phyloP scores from a whole-genome alignment of 306 rosid genomes.

The Dryas octopetala region DNA sequence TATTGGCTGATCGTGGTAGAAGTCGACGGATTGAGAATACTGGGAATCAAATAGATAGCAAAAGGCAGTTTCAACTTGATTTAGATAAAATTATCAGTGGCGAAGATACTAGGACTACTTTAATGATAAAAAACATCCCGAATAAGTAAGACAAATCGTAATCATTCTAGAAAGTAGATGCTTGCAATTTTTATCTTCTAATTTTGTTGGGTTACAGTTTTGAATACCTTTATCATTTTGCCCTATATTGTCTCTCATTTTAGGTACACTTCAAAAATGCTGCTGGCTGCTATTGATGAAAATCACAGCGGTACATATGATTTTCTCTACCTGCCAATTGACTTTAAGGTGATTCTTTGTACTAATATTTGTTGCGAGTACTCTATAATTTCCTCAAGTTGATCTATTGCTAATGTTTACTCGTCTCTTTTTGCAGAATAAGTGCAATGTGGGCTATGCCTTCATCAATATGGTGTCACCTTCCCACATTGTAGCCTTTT shows the following conservation, averaged over 20 bases:
- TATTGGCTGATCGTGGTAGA: constrained; percentile 59
- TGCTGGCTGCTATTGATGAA: constrained; percentile 91
- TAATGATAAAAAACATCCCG: constrained; percentile 95
- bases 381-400: constrained; percentile 11
- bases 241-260: constrained; percentile 21
- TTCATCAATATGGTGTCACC: constrained; percentile 97
- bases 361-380: constrained; percentile 10
- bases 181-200: neutral
- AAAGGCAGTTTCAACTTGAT: constrained; percentile 90
- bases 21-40: constrained; percentile 68
- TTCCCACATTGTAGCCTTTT: constrained; percentile 70
- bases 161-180: neutral
- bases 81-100: constrained; percentile 74
- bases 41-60: constrained; percentile 63
- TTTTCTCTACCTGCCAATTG: constrained; percentile 88
- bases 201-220: constrained; percentile 5
- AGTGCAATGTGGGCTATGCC: constrained; percentile 97
- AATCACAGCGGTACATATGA: constrained; percentile 80
- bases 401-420: constrained; percentile 24
- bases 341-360: constrained; percentile 62
- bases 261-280: constrained; percentile 92
- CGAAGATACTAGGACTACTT: constrained; percentile 87
- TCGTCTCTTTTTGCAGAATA: constrained; percentile 61
- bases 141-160: constrained; percentile 59
- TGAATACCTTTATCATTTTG: constrained; percentile 21